Conservation (phyloP, 257 asterid species). For the Ballota nigra region DNA sequence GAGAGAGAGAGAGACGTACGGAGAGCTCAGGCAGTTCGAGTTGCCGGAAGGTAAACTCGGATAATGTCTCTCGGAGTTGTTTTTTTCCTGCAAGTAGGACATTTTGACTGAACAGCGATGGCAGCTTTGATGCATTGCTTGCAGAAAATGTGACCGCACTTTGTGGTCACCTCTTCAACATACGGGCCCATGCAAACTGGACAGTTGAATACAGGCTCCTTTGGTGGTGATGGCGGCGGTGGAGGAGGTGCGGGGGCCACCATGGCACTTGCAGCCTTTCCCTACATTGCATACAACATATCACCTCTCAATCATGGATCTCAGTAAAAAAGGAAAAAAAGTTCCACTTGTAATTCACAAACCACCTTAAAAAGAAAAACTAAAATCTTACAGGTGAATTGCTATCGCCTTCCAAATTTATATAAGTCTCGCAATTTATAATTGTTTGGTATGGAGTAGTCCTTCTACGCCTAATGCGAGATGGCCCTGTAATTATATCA, state of each 20-base stretch:
- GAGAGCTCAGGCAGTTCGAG: constrained; percentile 45
- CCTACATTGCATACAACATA: constrained; percentile 28
- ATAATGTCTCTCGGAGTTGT: constrained; percentile 60
- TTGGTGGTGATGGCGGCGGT: constrained; percentile 47
- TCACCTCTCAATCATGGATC: neutral
- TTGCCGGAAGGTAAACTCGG: constrained; percentile 76
- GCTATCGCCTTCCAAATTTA: constrained; percentile 64
- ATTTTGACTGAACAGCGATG: constrained; percentile 71
- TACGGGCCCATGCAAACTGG: constrained; percentile 88
- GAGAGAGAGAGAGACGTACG: constrained; percentile 12
- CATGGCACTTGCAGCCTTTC: constrained; percentile 23
- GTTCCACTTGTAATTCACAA: too few species aligned
- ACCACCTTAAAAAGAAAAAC: neutral
- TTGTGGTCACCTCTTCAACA: constrained; percentile 78
- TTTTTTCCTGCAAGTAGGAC: constrained; percentile 90
- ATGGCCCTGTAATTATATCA: constrained; percentile 40
- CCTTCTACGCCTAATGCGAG: constrained; percentile 59
- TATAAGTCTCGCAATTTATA: constrained; percentile 44
- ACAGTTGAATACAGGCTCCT: constrained; percentile 73
- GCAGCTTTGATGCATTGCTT: constrained; percentile 84
- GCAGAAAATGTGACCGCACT: constrained; percentile 95
- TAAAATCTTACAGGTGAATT: constrained; percentile 46
- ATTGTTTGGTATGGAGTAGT: constrained; percentile 43
- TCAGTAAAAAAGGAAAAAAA: neutral
- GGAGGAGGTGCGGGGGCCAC: constrained; percentile 41